Evolutionary conservation across 2,329 filamentous ascomycete species (phyloP).

Genomic region (Chaetomiaceae sp.): DNA sequence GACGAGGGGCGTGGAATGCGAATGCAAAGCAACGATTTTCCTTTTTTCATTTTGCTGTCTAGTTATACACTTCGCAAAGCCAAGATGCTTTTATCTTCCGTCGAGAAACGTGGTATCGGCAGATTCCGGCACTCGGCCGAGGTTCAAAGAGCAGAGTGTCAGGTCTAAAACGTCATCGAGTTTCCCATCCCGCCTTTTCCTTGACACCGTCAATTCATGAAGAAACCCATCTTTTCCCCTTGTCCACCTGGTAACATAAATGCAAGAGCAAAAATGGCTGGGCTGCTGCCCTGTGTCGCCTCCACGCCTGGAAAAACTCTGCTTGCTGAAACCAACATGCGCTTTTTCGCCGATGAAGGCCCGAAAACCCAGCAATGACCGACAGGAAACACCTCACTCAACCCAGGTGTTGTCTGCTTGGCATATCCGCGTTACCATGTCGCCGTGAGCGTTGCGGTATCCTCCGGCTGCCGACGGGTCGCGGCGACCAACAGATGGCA

Average conservation of each 20-base stretch:
- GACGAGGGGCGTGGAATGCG: no score
- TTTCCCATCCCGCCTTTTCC: conserved; percentile 2
- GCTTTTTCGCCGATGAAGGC: background rate
- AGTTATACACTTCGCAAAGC: conserved; percentile 22
- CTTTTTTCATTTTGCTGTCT: conserved; percentile 15
- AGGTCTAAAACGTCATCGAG: conserved; percentile 15
- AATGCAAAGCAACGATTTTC: conserved; percentile 14
- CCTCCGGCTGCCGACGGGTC: background rate
- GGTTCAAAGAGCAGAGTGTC: conserved; percentile 16
- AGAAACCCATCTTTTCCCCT: conserved; percentile 3
- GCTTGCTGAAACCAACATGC: conserved; percentile 2
- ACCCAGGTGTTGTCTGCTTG: background rate
- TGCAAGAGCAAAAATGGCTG: conserved; percentile 6
- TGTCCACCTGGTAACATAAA: conserved; percentile 10
- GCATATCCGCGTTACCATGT: background rate
- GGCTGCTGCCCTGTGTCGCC: background rate
- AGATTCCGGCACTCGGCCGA: conserved; percentile 8
- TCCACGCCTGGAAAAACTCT: background rate
- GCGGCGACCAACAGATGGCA: background rate
- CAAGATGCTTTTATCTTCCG: conserved; percentile 24
- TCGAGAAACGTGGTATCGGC: conserved; percentile 2
- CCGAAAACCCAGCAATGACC: background rate
- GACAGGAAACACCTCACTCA: background rate
- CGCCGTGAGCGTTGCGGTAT: background rate
- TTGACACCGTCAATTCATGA: conserved; percentile 18